Evolutionary conservation across 1,139 yeast genomes (phyloP).

Genomic region (Saccharomyces hybrid): DNA sequence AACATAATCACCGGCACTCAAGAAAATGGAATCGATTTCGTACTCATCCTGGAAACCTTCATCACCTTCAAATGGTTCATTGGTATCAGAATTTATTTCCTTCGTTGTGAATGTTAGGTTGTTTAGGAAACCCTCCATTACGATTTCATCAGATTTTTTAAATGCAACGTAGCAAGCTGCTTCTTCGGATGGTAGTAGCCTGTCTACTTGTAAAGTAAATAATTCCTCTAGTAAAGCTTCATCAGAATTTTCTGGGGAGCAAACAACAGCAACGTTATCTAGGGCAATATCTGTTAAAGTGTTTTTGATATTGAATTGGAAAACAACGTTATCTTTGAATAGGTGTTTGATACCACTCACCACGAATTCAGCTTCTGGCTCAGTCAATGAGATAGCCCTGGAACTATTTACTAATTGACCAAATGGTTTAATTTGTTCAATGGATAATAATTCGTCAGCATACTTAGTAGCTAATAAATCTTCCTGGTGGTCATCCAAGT

Average conservation of each 20-base stretch:
- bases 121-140: conserved; percentile 54
- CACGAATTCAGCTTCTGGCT: conserved; percentile 87
- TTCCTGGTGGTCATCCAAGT: conserved; percentile 24
- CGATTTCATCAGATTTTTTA: conserved; percentile 43
- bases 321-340: conserved; percentile 66
- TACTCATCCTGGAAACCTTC: conserved; percentile 94
- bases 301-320: conserved; percentile 80
- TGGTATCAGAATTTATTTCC: conserved; percentile 72
- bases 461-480: conserved; percentile 51
- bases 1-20: conserved; percentile 77
- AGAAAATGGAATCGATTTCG: conserved; percentile 72
- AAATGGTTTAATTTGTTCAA: conserved; percentile 57
- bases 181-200: conserved; percentile 60
- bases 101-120: conserved; percentile 68
- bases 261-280: conserved; percentile 68
- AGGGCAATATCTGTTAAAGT: conserved; percentile 73
- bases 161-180: conserved; percentile 79
- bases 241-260: conserved; percentile 49
- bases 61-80: conserved; percentile 59
- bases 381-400: conserved; percentile 65
- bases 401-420: conserved; percentile 77
- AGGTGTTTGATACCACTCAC: conserved; percentile 80
- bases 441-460: conserved; percentile 55
- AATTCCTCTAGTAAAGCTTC: conserved; percentile 56
- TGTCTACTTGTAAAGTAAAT: conserved; percentile 66